Evolutionary conservation across 2,329 filamentous ascomycete species (phyloP).

Genomic region (Fusarium sp.): DNA sequence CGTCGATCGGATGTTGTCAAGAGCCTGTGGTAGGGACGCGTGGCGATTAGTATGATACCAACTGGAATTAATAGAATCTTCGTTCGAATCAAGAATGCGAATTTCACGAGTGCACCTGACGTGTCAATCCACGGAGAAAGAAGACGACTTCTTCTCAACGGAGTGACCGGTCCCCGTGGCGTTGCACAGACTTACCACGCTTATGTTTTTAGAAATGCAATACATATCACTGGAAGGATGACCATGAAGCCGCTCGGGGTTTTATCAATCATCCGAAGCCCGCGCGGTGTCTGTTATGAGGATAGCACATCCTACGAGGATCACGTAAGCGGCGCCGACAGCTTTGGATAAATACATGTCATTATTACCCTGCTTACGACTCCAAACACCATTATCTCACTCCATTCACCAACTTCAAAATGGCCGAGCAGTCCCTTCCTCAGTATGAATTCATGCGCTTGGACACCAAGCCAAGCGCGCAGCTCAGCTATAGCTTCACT

Average conservation of each 20-base stretch:
- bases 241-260: neutral
- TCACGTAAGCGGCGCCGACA: conserved; percentile 27
- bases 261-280: neutral
- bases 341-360: neutral
- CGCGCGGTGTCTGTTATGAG: neutral
- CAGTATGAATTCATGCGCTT: conserved; percentile 20
- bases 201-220: neutral
- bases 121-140: neutral
- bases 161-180: neutral
- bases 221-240: neutral
- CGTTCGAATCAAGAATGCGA: neutral
- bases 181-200: neutral
- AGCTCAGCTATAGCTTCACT: conserved; percentile 34
- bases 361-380: neutral
- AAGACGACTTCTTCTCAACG: neutral
- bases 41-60: neutral
- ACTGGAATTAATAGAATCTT: neutral
- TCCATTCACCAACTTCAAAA: neutral
- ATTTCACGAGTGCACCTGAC: too few species aligned
- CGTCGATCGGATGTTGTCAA: neutral
- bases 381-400: accelerated
- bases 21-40: neutral
- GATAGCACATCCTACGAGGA: accelerated
- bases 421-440: neutral
- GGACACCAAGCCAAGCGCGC: conserved; percentile 30